These are phyloP conservation scores for Phlyctochytrium planicorne DNA, from an alignment of 192 early-diverging fungal species.

Conservation along the genomic window DNA sequence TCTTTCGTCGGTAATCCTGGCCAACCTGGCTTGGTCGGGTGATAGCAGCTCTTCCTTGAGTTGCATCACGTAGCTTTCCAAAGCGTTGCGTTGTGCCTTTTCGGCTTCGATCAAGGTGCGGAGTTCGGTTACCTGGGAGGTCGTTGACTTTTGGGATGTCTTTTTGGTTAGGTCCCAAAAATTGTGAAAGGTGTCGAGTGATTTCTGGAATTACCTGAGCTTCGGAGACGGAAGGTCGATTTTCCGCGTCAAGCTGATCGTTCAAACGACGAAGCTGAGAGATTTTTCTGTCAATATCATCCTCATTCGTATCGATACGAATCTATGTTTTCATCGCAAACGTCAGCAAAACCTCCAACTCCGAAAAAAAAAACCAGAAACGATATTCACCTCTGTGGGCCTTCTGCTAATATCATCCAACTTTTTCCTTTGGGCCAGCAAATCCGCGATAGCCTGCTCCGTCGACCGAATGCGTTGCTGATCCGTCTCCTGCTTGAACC, in stretches of 20 bases:
- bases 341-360: too few relatives aligned
- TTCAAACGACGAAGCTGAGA: constrained; percentile 1
- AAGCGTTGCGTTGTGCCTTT: constrained; percentile 22
- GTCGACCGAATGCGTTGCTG: constrained; percentile 5
- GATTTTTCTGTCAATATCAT: constrained; percentile 8
- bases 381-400: not conserved
- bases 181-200: not conserved
- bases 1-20: constrained; percentile 19
- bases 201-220: not conserved
- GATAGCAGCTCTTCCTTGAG: constrained; percentile 36
- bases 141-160: not conserved
- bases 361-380: not conserved
- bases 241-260: constrained; percentile 17
- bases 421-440: constrained; percentile 14
- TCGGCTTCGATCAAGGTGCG: constrained; percentile 31
- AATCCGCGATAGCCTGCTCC: constrained; percentile 15
- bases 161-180: not conserved
- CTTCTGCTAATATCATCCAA: constrained; percentile 8
- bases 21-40: not conserved
- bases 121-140: constrained; percentile 19
- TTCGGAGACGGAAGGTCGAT: not conserved
- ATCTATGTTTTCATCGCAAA: too few relatives aligned
- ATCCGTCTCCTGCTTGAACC: constrained; percentile 4
- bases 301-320: not conserved
- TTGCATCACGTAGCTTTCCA: constrained; percentile 35